A percentile compares a stretch with the other conserved stretches of the same genome.
These are phyloP conservation scores for Cercis canadensis DNA, from an alignment of 306 rosid genomes.

Conservation along the genomic window DNA sequence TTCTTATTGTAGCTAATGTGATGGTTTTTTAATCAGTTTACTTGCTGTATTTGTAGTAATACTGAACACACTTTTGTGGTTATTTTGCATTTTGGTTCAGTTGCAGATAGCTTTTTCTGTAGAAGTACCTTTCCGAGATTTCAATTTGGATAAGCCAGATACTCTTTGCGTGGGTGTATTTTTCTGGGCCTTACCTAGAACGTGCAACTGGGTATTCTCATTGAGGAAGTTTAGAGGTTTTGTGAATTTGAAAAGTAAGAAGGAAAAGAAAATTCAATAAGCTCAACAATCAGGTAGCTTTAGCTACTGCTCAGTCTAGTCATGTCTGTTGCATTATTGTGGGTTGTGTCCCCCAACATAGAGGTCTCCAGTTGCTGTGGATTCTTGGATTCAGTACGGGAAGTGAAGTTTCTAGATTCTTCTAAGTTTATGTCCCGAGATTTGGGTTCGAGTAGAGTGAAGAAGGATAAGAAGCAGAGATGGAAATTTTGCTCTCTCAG, in stretches of 20 bases:
- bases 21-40: not conserved
- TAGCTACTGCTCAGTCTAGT: slow-evolving; percentile 30
- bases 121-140: slow-evolving; percentile 28
- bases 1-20: slow-evolving; percentile 34
- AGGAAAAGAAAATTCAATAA: slow-evolving; percentile 12
- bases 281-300: slow-evolving; percentile 22
- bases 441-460: slow-evolving; percentile 44
- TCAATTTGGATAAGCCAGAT: slow-evolving; percentile 23
- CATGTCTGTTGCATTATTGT: slow-evolving; percentile 64
- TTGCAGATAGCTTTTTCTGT: slow-evolving; percentile 43
- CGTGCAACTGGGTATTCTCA: not conserved
- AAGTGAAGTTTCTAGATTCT: slow-evolving; percentile 53
- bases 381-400: slow-evolving; percentile 56
- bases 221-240: slow-evolving; percentile 24
- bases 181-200: not conserved
- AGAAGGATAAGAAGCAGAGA: slow-evolving; percentile 45
- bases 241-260: slow-evolving; percentile 28
- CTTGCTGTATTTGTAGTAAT: slow-evolving; percentile 10
- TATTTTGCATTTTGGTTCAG: slow-evolving; percentile 23
- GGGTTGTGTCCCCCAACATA: slow-evolving; percentile 55
- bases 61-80: slow-evolving; percentile 10
- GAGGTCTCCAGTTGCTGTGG: slow-evolving; percentile 56
- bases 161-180: slow-evolving; percentile 23
- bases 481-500: slow-evolving; percentile 47
- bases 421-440: slow-evolving; percentile 44